Evolutionary conservation across 305 asterid species (phyloP), one percentile per base, ranked within the genome.

Genomic region (Withania somnifera): DNA sequence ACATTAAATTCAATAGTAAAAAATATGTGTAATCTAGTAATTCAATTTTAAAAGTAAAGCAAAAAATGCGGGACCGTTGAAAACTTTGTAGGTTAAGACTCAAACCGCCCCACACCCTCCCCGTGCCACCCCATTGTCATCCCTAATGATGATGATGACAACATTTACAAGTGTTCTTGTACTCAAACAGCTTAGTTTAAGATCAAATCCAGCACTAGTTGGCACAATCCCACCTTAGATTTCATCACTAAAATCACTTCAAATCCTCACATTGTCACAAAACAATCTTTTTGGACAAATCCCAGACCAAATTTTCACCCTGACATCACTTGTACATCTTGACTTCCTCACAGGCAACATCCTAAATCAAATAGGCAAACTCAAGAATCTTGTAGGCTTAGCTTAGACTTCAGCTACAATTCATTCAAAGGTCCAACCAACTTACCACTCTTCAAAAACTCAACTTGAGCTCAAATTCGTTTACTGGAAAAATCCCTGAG

Each of bases 401-500:
- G 90, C 58, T 89, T 94, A 50, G 98, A 93, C 81, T 86, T 94
- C 24, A 94, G 98, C 92, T 94, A 93, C 64, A 94, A 94, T 32
- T 67, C 34, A 79, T 85, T 94, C 51, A 80, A 57, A 0, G 93
- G 93, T 3, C 45, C 68, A 1, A 92, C 17, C 68, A 86, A n/a
- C 89, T 94, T 7, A 56, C 54, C 22, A 81, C 77, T 26, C 94
- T 94, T 77, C 97, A 94, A 76, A 94, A 94, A 88, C 93, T 94
- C 6, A 97, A 94, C 61, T 82, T 94, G 34, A 94, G 97, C 87
- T 93, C 97, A 5, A 94, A 94, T 77, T 80, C 83, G 0, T 89
- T 94, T 79, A 79, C 87, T 1, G 97, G 98, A 80, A 78, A 20
- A 67, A 83, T 94, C 22, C 97, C 98, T 0, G 87, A 82, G 8